These are phyloP conservation scores for Candida michaelii DNA, from an alignment of 805 yeast species.

Conservation along the genomic window DNA sequence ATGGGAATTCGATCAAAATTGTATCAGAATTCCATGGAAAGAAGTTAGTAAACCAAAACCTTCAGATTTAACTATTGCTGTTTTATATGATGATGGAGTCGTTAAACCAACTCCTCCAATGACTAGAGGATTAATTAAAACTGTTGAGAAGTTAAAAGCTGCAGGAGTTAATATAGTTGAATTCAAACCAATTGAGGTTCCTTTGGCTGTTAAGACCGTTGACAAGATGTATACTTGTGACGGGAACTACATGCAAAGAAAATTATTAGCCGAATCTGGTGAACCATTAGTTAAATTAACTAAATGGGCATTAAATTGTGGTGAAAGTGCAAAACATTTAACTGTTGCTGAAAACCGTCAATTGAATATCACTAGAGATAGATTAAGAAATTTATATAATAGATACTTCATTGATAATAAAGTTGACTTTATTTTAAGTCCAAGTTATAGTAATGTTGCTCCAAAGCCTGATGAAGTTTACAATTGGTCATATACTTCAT, in stretches of 20 bases:
- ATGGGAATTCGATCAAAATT: slow-evolving; percentile 52
- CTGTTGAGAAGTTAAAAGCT: slow-evolving; percentile 51
- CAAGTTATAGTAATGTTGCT: slow-evolving; percentile 70
- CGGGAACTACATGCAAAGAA: slow-evolving; percentile 60
- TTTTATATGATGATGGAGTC: slow-evolving; percentile 62
- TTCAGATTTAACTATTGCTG: slow-evolving; percentile 53
- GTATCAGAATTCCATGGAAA: slow-evolving; percentile 55
- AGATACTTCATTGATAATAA: slow-evolving; percentile 52
- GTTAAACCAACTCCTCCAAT: slow-evolving; percentile 71
- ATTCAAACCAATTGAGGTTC: slow-evolving; percentile 57
- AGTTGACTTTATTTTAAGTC: slow-evolving; percentile 66
- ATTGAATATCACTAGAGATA: slow-evolving; percentile 56
- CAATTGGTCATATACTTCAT: slow-evolving; percentile 80
- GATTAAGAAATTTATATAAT: slow-evolving; percentile 55
- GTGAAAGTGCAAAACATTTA: slow-evolving; percentile 52
- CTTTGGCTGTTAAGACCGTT: slow-evolving; percentile 60
- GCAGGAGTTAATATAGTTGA: slow-evolving; percentile 60
- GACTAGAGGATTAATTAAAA: slow-evolving; percentile 52
- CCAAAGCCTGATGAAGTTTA: slow-evolving; percentile 61
- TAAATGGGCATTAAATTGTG: slow-evolving; percentile 58
- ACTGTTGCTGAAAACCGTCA: slow-evolving; percentile 54
- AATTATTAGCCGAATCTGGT: slow-evolving; percentile 56
- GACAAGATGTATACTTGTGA: slow-evolving; percentile 60
- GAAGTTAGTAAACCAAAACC: slow-evolving; percentile 42
- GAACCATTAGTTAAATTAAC: slow-evolving; percentile 69